phyloP scores from a whole-genome alignment of 345 rosid genomes.

The Noccaea caerulescens region DNA sequence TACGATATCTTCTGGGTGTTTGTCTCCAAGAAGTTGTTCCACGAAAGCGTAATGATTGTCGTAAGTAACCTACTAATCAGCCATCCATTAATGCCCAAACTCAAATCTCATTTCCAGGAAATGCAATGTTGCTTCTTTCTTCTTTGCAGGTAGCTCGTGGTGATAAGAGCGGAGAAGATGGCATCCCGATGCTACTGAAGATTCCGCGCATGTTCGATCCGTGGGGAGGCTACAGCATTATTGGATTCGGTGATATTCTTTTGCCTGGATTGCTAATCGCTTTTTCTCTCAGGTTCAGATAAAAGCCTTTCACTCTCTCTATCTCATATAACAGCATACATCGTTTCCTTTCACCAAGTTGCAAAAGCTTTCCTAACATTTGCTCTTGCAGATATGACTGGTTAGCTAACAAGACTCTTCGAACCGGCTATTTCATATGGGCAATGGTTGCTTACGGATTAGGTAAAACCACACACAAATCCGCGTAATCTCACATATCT shows the following conservation, averaged over 20 bases:
- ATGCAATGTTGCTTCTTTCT: slow-evolving; percentile 20
- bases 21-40: slow-evolving; percentile 88
- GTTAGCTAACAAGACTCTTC: slow-evolving; percentile 83
- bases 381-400: slow-evolving; percentile 74
- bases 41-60: slow-evolving; percentile 98
- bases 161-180: slow-evolving; percentile 93
- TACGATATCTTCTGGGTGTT: slow-evolving; percentile 99
- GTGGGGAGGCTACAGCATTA: slow-evolving; percentile 99
- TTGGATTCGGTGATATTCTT: slow-evolving; percentile 98
- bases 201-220: slow-evolving; percentile 98
- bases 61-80: slow-evolving; percentile 54
- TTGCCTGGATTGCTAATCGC: slow-evolving; percentile 90
- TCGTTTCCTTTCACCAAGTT: slow-evolving; percentile 23
- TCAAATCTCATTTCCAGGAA: slow-evolving; percentile 6
- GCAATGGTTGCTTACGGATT: slow-evolving; percentile 93
- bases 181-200: slow-evolving; percentile 96
- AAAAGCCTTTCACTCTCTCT: slow-evolving; percentile 19
- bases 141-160: slow-evolving; percentile 90
- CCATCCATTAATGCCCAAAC: slow-evolving; percentile 21
- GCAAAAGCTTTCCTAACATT: slow-evolving; percentile 14
- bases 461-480: slow-evolving; percentile 51
- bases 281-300: slow-evolving; percentile 80
- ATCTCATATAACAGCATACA: slow-evolving; percentile 1
- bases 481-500: background rate
- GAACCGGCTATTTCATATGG: slow-evolving; percentile 93